Percentiles rank a stretch among this genome's conserved stretches.
phyloP scores from a whole-genome alignment of 164 flowering plant genomes.

The Santalum album region DNA sequence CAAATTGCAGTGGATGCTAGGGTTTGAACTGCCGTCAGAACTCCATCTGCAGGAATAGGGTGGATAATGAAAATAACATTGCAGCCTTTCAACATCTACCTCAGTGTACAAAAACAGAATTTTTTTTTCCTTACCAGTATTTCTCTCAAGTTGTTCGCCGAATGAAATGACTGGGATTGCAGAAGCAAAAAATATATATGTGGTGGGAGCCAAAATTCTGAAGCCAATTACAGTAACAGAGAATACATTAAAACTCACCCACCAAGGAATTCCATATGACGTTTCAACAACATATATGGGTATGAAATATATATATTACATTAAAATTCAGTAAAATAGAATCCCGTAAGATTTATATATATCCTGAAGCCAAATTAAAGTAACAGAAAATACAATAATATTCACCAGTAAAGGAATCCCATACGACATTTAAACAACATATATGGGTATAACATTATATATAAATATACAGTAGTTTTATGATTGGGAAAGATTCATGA shows the following conservation, averaged over 20 bases:
- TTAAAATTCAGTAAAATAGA: too few relatives aligned
- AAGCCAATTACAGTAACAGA: slow-evolving; percentile 5
- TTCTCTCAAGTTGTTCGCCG: slow-evolving; percentile 89
- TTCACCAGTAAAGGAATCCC: too few relatives aligned
- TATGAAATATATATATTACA: too few relatives aligned
- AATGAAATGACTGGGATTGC: slow-evolving; percentile 96
- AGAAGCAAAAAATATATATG: slow-evolving; percentile 90
- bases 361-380: too few relatives aligned
- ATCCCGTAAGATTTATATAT: too few relatives aligned
- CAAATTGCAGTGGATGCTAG: slow-evolving; percentile 89
- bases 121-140: slow-evolving; percentile 50
- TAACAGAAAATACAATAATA: too few relatives aligned
- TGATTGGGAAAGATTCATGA: too few relatives aligned
- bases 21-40: slow-evolving; percentile 91
- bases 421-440: too few relatives aligned
- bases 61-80: neutral
- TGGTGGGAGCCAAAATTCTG: slow-evolving; percentile 97
- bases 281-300: slow-evolving; percentile 3
- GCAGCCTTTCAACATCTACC: too few relatives aligned
- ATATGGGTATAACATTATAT: too few relatives aligned
- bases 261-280: neutral
- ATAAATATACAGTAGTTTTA: too few relatives aligned
- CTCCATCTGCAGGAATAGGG: slow-evolving; percentile 57
- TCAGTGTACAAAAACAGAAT: too few relatives aligned
- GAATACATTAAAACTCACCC: neutral